Base-by-base conservation (phyloP, 208 protist genomes). In the Leishmania braziliensis region DNA sequence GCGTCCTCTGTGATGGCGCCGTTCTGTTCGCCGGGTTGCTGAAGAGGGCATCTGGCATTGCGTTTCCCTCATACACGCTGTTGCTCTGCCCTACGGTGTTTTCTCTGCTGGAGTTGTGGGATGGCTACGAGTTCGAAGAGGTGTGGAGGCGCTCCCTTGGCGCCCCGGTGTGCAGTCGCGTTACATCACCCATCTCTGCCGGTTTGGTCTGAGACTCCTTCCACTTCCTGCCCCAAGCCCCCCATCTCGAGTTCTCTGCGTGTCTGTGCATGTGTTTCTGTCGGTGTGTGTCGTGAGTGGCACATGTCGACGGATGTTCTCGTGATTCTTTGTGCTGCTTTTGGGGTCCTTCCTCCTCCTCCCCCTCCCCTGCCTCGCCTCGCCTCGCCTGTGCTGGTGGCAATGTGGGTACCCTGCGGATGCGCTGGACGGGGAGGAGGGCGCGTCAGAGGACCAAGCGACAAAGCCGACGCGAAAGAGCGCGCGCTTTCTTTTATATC, bases 51-150 rank as follows among this genome's bases (percentile, higher is more conserved):
- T 95, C 91, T 12, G 89, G 90, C 33, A 85, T 95, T 36, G 76
- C 86, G 3, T 96, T 96, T 63, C 92, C 92, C 29, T 85, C 87
- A 26, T 92, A 96, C 76, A 89, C 86, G 66, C 77, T 96, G 60
- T 78, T 96, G 65, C 87, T 95, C 86, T 96, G 92, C 79, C 89
- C 92, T 0, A 91, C 83, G n/a, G 86, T 96, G 48, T 92, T 96
- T 77, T 79, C 84, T 54, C 82, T 96, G 73, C 83, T 96, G 76
- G 90, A 96, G 81, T 48, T 96, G 63, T 95, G 91, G 91, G 93
- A 96, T 50, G 89, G 88, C 8, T 96, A 90, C 79, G 90, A 92
- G n/a, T 96, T 95, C 78, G 77, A 93, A 29, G 70, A 86, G 43
- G 56, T 80, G 58, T 91, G 83, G 80, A 77, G 29, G 66, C 82